phyloP scores from a whole-genome alignment of 805 yeast species.

The Saturnispora quitensis region DNA sequence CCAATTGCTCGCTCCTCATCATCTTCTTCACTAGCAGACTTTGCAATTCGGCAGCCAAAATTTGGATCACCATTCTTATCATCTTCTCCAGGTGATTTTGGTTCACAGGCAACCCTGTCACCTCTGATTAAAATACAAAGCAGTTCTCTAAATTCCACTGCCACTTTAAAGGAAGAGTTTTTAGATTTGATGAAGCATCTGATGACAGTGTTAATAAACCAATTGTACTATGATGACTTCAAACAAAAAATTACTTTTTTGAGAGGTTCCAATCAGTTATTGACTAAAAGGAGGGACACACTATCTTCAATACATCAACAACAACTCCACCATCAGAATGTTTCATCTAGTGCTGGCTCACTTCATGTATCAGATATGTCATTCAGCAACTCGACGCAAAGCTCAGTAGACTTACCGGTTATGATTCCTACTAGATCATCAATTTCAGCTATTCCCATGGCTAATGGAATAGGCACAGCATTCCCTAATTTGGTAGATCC shows the following conservation, averaged over 20 bases:
- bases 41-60: not conserved
- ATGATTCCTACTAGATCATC: slow-evolving; percentile 6
- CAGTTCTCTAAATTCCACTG: slow-evolving; percentile 16
- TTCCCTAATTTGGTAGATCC: slow-evolving; percentile 3
- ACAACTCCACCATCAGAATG: not conserved
- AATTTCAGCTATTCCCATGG: not conserved
- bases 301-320: not conserved
- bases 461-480: slow-evolving; percentile 1
- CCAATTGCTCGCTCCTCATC: slow-evolving; percentile 6
- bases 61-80: not conserved
- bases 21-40: slow-evolving; percentile 4
- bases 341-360: not conserved
- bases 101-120: slow-evolving; percentile 11
- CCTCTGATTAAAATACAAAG: slow-evolving; percentile 11
- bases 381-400: slow-evolving; percentile 1
- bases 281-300: slow-evolving; percentile 13
- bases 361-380: slow-evolving; percentile 4
- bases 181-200: slow-evolving; percentile 37
- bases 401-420: slow-evolving; percentile 9
- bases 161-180: slow-evolving; percentile 36
- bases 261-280: slow-evolving; percentile 23
- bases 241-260: slow-evolving; percentile 26
- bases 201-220: slow-evolving; percentile 24
- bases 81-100: slow-evolving; percentile 6
- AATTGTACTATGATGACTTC: slow-evolving; percentile 21